Percentiles rank a stretch among this genome's conserved stretches.
Evolutionary conservation across 306 rosid species (phyloP).

Genomic region (Quercus alba): DNA sequence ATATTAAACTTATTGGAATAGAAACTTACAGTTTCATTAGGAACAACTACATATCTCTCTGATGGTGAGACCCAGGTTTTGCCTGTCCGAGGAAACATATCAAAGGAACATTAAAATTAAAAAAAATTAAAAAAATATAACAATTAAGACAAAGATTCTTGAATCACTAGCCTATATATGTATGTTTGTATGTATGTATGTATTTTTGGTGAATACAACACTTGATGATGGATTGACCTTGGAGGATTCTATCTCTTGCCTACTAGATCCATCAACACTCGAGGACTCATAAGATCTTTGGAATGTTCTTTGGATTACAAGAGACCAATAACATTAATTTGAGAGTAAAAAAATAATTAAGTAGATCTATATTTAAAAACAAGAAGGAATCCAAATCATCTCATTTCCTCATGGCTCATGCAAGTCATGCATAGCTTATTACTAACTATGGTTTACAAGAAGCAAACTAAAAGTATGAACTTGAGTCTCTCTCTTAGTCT

Average conservation of each 20-base stretch:
- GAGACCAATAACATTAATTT: conserved; percentile 19
- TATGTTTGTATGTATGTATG: too few relatives aligned
- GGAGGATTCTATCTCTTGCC: conserved; percentile 73
- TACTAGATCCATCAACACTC: conserved; percentile 79
- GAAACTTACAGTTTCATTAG: conserved; percentile 74
- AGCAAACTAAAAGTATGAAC: too few relatives aligned
- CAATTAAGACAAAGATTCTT: not conserved
- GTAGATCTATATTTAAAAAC: not conserved
- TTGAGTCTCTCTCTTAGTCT: too few relatives aligned
- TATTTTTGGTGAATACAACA: conserved; percentile 24
- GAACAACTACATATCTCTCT: too few relatives aligned
- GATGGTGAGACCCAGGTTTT: conserved; percentile 62
- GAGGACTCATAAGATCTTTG: conserved; percentile 65
- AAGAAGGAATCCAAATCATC: not conserved
- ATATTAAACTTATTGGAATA: not conserved
- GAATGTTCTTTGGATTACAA: conserved; percentile 57
- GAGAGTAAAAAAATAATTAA: not conserved
- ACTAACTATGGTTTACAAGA: too few relatives aligned
- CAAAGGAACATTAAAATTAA: not conserved
- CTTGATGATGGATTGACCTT: conserved; percentile 65
- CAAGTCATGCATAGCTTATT: not conserved
- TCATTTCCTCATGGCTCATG: not conserved
- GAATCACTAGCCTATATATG: not conserved
- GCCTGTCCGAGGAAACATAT: conserved; percentile 35
- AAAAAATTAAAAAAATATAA: not conserved